Evolutionary conservation across 768 basidiomycete genomes (phyloP).

Genomic region (Termitomyces sp.): DNA sequence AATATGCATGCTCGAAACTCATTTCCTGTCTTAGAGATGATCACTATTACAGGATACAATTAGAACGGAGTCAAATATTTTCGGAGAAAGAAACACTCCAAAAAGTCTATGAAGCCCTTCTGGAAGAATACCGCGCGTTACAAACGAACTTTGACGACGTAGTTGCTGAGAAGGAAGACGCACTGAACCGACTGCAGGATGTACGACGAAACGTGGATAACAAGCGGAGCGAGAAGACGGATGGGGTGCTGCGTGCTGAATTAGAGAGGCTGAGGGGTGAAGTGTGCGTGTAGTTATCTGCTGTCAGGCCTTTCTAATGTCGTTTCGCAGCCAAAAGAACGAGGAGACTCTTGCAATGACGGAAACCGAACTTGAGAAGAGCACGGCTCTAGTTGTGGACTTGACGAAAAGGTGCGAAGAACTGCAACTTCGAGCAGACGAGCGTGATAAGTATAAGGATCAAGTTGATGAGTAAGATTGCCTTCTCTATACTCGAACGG

Average conservation of each 20-base stretch:
- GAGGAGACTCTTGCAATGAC: constrained; percentile 85
- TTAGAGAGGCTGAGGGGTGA: constrained; percentile 77
- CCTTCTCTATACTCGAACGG: too few relatives aligned
- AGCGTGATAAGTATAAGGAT: constrained; percentile 79
- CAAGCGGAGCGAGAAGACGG: constrained; percentile 62
- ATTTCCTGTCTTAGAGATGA: constrained; percentile 57
- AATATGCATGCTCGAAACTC: constrained; percentile 3
- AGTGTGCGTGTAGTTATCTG: constrained; percentile 54
- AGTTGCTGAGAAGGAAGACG: constrained; percentile 75
- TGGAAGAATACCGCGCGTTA: constrained; percentile 70
- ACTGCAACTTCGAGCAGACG: constrained; percentile 69
- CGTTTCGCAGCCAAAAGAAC: constrained; percentile 72
- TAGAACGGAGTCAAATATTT: constrained; percentile 68
- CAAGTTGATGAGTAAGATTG: constrained; percentile 66
- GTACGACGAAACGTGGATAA: constrained; percentile 53
- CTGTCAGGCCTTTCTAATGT: constrained; percentile 12
- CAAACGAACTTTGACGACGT: constrained; percentile 77
- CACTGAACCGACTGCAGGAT: constrained; percentile 54
- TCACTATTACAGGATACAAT: constrained; percentile 83
- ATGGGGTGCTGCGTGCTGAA: constrained; percentile 73
- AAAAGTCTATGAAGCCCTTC: constrained; percentile 67
- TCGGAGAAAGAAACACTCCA: constrained; percentile 85
- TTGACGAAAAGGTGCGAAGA: constrained; percentile 79
- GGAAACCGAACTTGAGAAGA: constrained; percentile 81
- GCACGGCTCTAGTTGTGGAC: constrained; percentile 60